Conservation (phyloP, 495 filamentous ascomycete species). For the Annulohypoxylon bovei region DNA sequence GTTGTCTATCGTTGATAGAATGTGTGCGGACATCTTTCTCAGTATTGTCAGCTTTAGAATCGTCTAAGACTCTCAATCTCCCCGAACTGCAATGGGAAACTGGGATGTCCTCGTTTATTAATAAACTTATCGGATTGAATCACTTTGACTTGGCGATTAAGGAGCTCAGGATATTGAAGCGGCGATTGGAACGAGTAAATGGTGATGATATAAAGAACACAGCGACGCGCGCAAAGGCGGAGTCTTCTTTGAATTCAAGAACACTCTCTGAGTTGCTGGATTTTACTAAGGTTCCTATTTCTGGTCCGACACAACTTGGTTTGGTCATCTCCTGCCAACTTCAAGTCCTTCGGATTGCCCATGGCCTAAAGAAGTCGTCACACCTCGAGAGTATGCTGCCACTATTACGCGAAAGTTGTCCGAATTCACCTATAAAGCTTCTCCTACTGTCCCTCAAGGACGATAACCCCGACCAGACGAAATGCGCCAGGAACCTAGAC, state of each 20-base stretch:
- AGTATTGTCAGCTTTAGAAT: slow-evolving; percentile 70
- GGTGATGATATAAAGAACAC: slow-evolving; percentile 44
- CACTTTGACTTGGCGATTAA: slow-evolving; percentile 79
- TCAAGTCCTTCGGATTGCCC: slow-evolving; percentile 60
- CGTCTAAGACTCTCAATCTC: slow-evolving; percentile 55
- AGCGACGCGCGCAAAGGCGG: slow-evolving; percentile 29
- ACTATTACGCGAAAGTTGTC: slow-evolving; percentile 54
- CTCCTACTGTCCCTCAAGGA: slow-evolving; percentile 64
- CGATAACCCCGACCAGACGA: slow-evolving; percentile 59
- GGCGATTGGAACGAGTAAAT: slow-evolving; percentile 61
- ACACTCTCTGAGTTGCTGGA: slow-evolving; percentile 70
- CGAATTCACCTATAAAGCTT: slow-evolving; percentile 73
- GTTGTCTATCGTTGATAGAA: slow-evolving; percentile 66
- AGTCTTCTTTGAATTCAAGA: slow-evolving; percentile 52
- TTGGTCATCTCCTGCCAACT: slow-evolving; percentile 65
- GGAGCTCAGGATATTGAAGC: slow-evolving; percentile 77
- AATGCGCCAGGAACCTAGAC: slow-evolving; percentile 76
- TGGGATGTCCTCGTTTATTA: slow-evolving; percentile 79
- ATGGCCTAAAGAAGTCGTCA: slow-evolving; percentile 59
- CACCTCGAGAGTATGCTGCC: slow-evolving; percentile 61
- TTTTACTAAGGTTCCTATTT: slow-evolving; percentile 57
- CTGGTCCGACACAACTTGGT: slow-evolving; percentile 51
- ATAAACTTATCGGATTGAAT: slow-evolving; percentile 75
- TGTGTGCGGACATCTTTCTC: slow-evolving; percentile 80
- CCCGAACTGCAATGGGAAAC: slow-evolving; percentile 82